Evolutionary conservation across 73 alveolate genomes (phyloP), one percentile per base, ranked within the genome.

Genomic region (Effrenium voratum): DNA sequence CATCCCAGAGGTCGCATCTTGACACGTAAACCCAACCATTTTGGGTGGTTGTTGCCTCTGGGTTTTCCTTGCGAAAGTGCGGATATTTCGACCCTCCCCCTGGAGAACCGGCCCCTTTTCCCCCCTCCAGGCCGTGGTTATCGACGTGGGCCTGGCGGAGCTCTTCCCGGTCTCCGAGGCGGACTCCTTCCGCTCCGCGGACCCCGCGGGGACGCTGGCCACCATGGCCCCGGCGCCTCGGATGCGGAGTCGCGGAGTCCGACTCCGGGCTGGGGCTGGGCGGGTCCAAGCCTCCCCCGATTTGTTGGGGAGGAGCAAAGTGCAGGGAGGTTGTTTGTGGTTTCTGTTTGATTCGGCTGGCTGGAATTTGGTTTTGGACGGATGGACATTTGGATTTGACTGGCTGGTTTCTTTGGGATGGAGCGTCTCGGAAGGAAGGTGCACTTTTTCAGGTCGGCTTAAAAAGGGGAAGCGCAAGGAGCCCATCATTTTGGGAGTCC

Each of bases 101-200:
- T n/a, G n/a, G n/a, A n/a, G n/a, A n/a, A n/a, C n/a, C n/a, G n/a
- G n/a, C n/a, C n/a, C n/a, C n/a, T n/a, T n/a, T n/a, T n/a, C n/a
- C n/a, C n/a, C n/a, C n/a, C n/a, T 26, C 36, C 30, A 87, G 95
- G 95, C 95, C 50, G 95, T 87, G 95, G 95, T 87, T 85, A 87
- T 87, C 95, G 95, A 87, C 72, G 95, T 87, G 84, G 95, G 95
- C 85, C 84, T 87, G 30, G 95, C 95, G 40, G 95, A 87, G 95
- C 95, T 87, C 83, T 87, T 87, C 68, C 95, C 95, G 50, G 84
- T 68, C 43, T 87, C 84, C 85, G 95, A 87, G 34, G 95, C 84
- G n/a, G 95, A 87, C 84, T 30, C 52, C 95, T 87, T 87, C 84
- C 80, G 95, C 76, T 68, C 88, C 24, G 97, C 97, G 40, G 97